Conservation (phyloP, 2,329 filamentous ascomycete genomes). For the Daldinia eschscholtzii region DNA sequence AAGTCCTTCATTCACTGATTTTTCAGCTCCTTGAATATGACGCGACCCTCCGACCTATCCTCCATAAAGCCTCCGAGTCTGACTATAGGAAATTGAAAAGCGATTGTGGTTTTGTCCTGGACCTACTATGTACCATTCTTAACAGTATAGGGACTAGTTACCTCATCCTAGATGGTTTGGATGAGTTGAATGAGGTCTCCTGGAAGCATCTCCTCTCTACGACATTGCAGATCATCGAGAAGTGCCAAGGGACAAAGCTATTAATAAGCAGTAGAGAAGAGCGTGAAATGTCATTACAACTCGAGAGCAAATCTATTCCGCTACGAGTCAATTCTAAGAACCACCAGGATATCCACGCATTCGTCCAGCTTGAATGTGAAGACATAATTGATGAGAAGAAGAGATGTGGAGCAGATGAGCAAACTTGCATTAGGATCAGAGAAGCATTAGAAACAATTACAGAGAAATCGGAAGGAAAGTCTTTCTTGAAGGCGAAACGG, state of each 20-base stretch:
- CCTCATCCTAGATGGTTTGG: conserved; percentile 27
- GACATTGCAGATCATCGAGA: conserved; percentile 18
- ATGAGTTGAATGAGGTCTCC: conserved; percentile 26
- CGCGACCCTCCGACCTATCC: conserved; percentile 9
- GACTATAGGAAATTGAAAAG: conserved; percentile 26
- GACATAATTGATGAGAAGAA: conserved; percentile 20
- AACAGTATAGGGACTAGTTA: conserved; percentile 16
- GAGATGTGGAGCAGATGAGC: conserved; percentile 16
- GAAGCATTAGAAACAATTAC: conserved; percentile 12
- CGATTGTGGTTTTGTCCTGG: conserved; percentile 15
- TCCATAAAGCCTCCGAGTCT: conserved; percentile 15
- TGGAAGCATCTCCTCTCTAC: conserved; percentile 23
- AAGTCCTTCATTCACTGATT: conserved; percentile 31
- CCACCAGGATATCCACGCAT: conserved; percentile 20
- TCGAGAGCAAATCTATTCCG: conserved; percentile 7
- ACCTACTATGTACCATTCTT: conserved; percentile 23
- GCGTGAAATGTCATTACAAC: conserved; percentile 18
- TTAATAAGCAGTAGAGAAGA: conserved; percentile 36
- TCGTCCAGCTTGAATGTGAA: conserved; percentile 23
- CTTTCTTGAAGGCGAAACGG: not conserved
- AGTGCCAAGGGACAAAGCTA: conserved; percentile 27
- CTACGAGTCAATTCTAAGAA: conserved; percentile 29
- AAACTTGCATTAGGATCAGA: conserved; percentile 22
- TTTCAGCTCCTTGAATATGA: conserved; percentile 29
- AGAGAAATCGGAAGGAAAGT: conserved; percentile 21